Conservation (phyloP, 177 flowering plant species). For the Vitis hybrid region DNA sequence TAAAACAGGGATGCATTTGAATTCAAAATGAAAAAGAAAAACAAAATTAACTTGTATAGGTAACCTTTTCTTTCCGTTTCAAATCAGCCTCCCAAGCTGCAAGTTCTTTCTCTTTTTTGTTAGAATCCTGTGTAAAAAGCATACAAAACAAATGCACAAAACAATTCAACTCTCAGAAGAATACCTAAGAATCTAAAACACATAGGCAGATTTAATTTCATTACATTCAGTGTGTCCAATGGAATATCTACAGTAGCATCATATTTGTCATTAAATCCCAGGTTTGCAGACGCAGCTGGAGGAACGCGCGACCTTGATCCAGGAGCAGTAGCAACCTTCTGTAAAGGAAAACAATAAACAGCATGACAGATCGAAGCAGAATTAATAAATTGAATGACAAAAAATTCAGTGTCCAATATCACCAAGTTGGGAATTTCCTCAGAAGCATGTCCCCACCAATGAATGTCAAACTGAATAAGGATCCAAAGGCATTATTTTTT, state of each 20-base stretch:
- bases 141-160: not conserved
- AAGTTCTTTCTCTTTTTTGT: slow-evolving; percentile 66
- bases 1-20: not conserved
- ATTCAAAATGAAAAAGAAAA: not conserved
- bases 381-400: not conserved
- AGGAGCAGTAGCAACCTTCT: slow-evolving; percentile 64
- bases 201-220: not conserved
- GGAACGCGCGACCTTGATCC: slow-evolving; percentile 62
- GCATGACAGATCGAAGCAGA: not conserved
- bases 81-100: slow-evolving; percentile 85
- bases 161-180: not conserved
- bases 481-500: too few species aligned
- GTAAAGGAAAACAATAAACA: slow-evolving; percentile 19
- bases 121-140: slow-evolving; percentile 43
- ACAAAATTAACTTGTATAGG: slow-evolving; percentile 3
- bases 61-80: slow-evolving; percentile 73
- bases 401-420: not conserved
- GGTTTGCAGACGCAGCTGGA: slow-evolving; percentile 38
- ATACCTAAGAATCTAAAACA: not conserved
- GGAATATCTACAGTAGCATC: slow-evolving; percentile 87
- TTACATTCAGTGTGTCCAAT: slow-evolving; percentile 69
- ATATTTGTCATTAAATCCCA: slow-evolving; percentile 66
- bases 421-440: not conserved
- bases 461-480: not conserved
- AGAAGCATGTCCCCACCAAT: not conserved